These are phyloP conservation scores for Tetrahymena borealis DNA, from an alignment of 73 alveolate genomes.

Conservation along the genomic window DNA sequence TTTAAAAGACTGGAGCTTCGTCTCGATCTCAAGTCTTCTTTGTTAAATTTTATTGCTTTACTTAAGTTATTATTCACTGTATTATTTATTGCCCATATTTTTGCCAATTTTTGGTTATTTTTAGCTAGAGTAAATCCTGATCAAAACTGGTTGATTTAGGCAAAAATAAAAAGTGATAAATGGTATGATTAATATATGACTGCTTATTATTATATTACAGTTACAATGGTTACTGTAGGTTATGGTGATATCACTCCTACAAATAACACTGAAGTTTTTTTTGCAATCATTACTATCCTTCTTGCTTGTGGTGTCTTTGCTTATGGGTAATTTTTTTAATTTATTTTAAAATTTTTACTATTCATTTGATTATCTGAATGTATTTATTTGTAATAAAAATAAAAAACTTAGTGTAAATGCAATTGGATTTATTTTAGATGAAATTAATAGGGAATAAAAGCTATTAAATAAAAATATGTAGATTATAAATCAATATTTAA, in stretches of 20 bases:
- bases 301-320: slow-evolving; percentile 77
- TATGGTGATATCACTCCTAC: slow-evolving; percentile 76
- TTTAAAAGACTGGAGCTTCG: neutral
- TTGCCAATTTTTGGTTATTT: neutral
- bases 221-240: slow-evolving; percentile 77
- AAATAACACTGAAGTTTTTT: slow-evolving; percentile 46
- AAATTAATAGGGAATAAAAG: neutral
- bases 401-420: neutral
- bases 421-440: neutral
- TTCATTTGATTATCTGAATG: neutral
- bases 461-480: neutral
- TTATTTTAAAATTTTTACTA: neutral
- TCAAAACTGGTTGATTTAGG: neutral
- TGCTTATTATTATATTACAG: slow-evolving; percentile 50
- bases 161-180: neutral
- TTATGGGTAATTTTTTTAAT: slow-evolving; percentile 25
- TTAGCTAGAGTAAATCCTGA: neutral
- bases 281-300: slow-evolving; percentile 50
- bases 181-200: slow-evolving; percentile 35
- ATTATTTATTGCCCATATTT: neutral
- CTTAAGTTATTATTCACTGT: neutral
- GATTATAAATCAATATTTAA: neutral
- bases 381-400: neutral
- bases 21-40: neutral
- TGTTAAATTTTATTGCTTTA: neutral